A percentile compares a stretch with the other conserved stretches of the same genome.
These are phyloP conservation scores for Chenopodium formosanum DNA, from an alignment of 148 eudicot genomes.

Conservation along the genomic window DNA sequence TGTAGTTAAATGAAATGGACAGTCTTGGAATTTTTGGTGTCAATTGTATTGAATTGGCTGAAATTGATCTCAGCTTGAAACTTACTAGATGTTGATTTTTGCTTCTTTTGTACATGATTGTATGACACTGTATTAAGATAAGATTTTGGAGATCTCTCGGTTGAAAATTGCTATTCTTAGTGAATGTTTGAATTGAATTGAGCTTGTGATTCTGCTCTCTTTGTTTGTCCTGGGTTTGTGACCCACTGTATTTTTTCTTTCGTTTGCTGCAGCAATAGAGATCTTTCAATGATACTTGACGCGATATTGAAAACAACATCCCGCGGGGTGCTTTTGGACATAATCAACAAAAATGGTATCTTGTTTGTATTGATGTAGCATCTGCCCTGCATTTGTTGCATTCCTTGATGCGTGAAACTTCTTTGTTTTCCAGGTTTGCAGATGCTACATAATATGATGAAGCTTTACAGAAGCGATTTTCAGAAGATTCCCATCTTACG, in stretches of 20 bases:
- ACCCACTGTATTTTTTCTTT: conserved; percentile 2
- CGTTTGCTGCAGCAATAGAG: conserved; percentile 65
- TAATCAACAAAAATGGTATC: conserved; percentile 85
- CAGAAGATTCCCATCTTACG: conserved; percentile 84
- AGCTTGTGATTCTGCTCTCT: conserved; percentile 1
- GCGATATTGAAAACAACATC: conserved; percentile 89
- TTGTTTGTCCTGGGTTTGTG: background rate
- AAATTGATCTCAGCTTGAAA: background rate
- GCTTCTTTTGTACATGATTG: background rate
- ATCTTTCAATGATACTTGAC: conserved; percentile 96
- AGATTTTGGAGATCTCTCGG: background rate
- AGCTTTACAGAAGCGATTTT: conserved; percentile 68
- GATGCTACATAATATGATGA: conserved; percentile 93
- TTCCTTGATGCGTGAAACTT: conserved; percentile 10
- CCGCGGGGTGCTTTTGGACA: conserved; percentile 72
- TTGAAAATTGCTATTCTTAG: background rate
- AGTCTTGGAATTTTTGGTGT: background rate
- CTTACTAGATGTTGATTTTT: background rate
- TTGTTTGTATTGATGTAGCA: background rate
- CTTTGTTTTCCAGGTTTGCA: conserved; percentile 64
- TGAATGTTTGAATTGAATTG: background rate
- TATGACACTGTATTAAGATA: background rate
- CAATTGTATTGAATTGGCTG: background rate
- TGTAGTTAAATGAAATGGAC: background rate
- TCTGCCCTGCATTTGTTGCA: background rate